Percentiles rank a stretch among this genome's conserved stretches.
Evolutionary conservation across 495 filamentous ascomycete genomes (phyloP).

Genomic region (Paragyromitra xinjiangensis): DNA sequence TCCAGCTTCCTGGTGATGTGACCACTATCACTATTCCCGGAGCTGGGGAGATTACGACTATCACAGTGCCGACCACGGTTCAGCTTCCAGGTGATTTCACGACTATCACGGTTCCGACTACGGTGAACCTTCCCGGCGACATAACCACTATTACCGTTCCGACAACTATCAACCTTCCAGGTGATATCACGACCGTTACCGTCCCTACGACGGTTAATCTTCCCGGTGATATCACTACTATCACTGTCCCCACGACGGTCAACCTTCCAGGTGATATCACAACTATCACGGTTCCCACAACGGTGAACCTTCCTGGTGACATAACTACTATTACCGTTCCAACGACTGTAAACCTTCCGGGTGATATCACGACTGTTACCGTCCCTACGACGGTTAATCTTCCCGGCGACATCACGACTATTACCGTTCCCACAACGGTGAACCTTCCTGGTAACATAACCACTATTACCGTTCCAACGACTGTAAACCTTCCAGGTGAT

Average conservation of each 20-base stretch:
- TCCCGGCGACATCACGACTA: background rate
- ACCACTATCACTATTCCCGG: slow-evolving; percentile 15
- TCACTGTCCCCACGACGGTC: background rate
- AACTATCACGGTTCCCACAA: slow-evolving; percentile 10
- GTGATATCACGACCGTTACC: background rate
- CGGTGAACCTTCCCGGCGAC: background rate
- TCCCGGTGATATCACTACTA: slow-evolving; percentile 8
- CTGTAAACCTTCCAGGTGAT: too few relatives aligned
- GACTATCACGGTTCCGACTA: slow-evolving; percentile 9
- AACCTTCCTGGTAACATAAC: background rate
- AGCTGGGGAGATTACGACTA: background rate
- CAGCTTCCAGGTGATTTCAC: background rate
- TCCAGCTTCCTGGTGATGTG: background rate
- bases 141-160: slow-evolving; percentile 10
- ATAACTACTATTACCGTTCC: slow-evolving; percentile 12
- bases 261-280: background rate
- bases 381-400: background rate
- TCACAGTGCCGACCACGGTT: background rate
- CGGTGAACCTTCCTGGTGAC: background rate
- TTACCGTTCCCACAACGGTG: slow-evolving; percentile 8
- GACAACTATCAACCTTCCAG: background rate
- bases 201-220: slow-evolving; percentile 16
- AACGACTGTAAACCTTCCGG: background rate
- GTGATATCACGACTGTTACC: background rate
- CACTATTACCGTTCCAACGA: background rate